phyloP scores from a whole-genome alignment of 768 basidiomycete species.

The Leccinum barrowsii region DNA sequence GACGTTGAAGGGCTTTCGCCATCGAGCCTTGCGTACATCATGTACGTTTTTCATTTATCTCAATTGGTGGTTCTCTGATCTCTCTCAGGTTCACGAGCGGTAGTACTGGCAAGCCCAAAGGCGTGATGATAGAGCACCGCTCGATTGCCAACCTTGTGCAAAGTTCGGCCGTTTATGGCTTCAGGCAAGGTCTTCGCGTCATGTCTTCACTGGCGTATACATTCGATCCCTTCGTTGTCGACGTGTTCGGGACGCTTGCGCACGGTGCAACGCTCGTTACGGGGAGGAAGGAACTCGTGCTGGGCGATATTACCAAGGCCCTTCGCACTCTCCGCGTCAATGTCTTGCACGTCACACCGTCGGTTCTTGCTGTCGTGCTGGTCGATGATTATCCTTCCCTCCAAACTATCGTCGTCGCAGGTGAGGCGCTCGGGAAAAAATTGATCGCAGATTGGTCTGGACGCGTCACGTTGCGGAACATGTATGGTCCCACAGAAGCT shows the following conservation, averaged over 20 bases:
- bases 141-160: conserved; percentile 21
- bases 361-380: conserved; percentile 27
- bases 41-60: conserved; percentile 14
- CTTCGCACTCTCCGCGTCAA: conserved; percentile 25
- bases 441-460: conserved; percentile 24
- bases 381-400: conserved; percentile 26
- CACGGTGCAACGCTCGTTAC: conserved; percentile 22
- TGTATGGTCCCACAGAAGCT: conserved; percentile 35
- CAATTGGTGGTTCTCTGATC: too few species aligned
- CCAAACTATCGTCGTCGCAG: conserved; percentile 26
- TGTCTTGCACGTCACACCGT: conserved; percentile 30
- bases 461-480: conserved; percentile 28
- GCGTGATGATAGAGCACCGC: conserved; percentile 22
- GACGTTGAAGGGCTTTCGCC: conserved; percentile 19
- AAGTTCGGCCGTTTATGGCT: conserved; percentile 22
- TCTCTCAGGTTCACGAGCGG: conserved; percentile 19
- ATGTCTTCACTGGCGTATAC: conserved; percentile 30
- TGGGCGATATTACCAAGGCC: conserved; percentile 28
- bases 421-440: conserved; percentile 23
- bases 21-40: conserved; percentile 24
- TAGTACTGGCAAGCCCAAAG: conserved; percentile 23
- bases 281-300: conserved; percentile 26
- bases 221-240: conserved; percentile 25
- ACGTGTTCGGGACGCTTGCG: conserved; percentile 17
- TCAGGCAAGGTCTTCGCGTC: conserved; percentile 21